Evolutionary conservation across 345 rosid species (phyloP).

Genomic region (Pistacia vera): DNA sequence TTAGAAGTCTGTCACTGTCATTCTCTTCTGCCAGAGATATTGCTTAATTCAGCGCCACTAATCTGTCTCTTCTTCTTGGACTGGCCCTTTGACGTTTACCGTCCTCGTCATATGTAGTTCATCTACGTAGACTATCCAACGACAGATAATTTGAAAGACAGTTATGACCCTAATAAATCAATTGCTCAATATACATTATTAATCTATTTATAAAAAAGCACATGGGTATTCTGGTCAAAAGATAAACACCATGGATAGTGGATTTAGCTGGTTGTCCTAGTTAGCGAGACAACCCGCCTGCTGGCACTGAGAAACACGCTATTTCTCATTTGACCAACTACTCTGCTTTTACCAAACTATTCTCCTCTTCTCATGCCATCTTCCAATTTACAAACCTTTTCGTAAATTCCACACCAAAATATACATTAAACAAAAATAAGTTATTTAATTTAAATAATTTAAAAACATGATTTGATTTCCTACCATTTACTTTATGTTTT

Average conservation of each 20-base stretch:
- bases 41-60: not conserved
- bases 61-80: not conserved
- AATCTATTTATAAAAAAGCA: not conserved
- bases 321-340: not conserved
- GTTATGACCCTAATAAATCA: not conserved
- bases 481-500: too few relatives aligned
- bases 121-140: not conserved
- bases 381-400: too few relatives aligned
- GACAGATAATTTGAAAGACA: too few relatives aligned
- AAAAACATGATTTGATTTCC: too few relatives aligned
- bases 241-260: not conserved
- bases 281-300: not conserved
- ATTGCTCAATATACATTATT: not conserved
- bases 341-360: not conserved
- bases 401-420: too few relatives aligned
- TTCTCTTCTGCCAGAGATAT: not conserved
- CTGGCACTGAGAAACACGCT: not conserved
- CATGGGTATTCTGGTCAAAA: not conserved
- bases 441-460: too few relatives aligned
- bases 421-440: too few relatives aligned
- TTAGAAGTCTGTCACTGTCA: not conserved
- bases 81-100: not conserved
- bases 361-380: not conserved
- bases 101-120: not conserved
- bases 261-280: not conserved